Base-by-base conservation (phyloP, 768 basidiomycete species). In the Boletus patriciae region DNA sequence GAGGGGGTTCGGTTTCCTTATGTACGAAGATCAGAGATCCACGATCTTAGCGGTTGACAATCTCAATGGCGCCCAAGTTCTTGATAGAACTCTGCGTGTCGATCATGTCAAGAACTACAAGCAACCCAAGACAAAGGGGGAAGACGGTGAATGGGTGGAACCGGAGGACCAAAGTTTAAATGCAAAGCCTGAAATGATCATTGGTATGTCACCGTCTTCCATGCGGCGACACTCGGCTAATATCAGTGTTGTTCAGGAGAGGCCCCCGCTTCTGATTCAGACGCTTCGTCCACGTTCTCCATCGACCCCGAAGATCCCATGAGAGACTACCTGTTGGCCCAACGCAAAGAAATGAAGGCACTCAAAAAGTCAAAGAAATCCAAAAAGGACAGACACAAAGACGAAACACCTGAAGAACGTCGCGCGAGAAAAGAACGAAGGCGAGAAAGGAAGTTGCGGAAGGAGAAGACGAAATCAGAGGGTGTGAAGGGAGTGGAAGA, bases 1-100 rank as follows among this genome's bases (percentile, higher is more conserved):
- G 0, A 86, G 77, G 66, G 97, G 97, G 3, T 99, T 98, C 70
- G 95, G 84, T 10, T 99, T 98, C 77, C 78, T 98, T 60, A 98
- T 98, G 97, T 99, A 98, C 73, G 94, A 96, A 74, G 94, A 99
- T 73, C 97, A 99, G 75, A 84, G 93, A 46, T 96, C 93, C 57
- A 99, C 97, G 7, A 73, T 98, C 49, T 80, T 99, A 47, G 97
- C 97, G 10, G 96, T 99, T 59, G 97, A 99, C 77, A 99, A 99
- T 76, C 85, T 99, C 73, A 98, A 97, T 67, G 97, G 97, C 41
- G 92, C 94, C 46, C 84, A 85, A 52, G 88, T 98, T 41, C 76
- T 97, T 33, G 92, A 89, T 16, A 80, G 87, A 63, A 96, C 86
- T 3, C 76, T 99, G 49, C 86, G 94, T 18, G 97, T 98, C 40